phyloP scores from a whole-genome alignment of 805 yeast species.

The Wickerhamomyces rabaulensis region DNA sequence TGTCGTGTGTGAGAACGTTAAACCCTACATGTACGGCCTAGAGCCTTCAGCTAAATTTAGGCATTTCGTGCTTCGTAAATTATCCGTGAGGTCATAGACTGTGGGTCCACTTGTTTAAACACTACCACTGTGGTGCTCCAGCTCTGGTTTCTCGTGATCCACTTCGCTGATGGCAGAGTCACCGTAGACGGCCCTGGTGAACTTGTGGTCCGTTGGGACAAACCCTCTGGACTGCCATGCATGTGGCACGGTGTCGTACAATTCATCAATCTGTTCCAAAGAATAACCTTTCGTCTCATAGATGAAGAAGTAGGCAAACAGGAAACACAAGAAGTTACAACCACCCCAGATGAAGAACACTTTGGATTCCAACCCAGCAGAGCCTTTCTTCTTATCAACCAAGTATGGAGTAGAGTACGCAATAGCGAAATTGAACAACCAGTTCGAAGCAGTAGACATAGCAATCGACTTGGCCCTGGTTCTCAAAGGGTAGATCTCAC shows the following conservation, averaged over 20 bases:
- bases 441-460: constrained; percentile 68
- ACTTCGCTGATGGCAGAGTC: neutral
- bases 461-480: constrained; percentile 72
- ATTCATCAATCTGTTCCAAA: constrained; percentile 62
- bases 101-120: too few relatives aligned
- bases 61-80: too few relatives aligned
- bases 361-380: constrained; percentile 57
- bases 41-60: too few relatives aligned
- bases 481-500: constrained; percentile 64
- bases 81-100: too few relatives aligned
- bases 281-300: constrained; percentile 65
- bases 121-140: too few relatives aligned
- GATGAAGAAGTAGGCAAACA: constrained; percentile 52
- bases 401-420: constrained; percentile 75
- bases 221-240: constrained; percentile 31
- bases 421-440: constrained; percentile 73
- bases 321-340: constrained; percentile 49
- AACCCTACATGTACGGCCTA: too few relatives aligned
- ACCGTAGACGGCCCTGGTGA: constrained; percentile 16
- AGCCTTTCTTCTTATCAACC: constrained; percentile 57
- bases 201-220: constrained; percentile 30
- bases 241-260: constrained; percentile 37
- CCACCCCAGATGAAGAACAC: constrained; percentile 78
- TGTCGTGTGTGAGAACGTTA: too few relatives aligned
- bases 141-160: neutral